Evolutionary conservation across 2,329 filamentous ascomycete species (phyloP), one percentile per base, ranked within the genome.

Genomic region (Clonostachys rhizophaga): DNA sequence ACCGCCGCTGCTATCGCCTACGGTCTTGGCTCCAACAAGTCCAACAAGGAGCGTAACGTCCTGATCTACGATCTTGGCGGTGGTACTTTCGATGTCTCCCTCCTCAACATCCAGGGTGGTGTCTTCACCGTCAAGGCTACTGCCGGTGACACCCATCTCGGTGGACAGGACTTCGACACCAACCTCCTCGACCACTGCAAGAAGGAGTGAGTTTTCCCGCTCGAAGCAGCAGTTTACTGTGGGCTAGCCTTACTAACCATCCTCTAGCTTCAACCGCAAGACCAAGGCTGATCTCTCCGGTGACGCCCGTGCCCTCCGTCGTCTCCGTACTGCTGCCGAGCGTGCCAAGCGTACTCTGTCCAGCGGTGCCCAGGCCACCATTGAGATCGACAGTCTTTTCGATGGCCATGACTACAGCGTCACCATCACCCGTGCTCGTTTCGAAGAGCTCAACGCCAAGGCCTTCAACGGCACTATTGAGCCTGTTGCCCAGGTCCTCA

Each of bases 71-170:
- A 99, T 86, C 86, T 99, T 55, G 94, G 94, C 83, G 94, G 94
- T 83, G 94, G 94, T 83, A 99, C 94, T 71, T 99, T 99, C 76
- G 94, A 99, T 96, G 94, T 99, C 30, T 97, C 94, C 55, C 89
- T 97, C 59, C 84, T 99, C 42, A 92, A 96, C 82, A 97, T 99
- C 70, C 91, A 97, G 78, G 91, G 92, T 68, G 94, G 94, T 81
- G 94, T 99, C 64, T 99, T 99, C 83, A 96, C 92, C 56, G 94
- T 97, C 71, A 95, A 95, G 84, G 91, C 92, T 53, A 97, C 94
- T 50, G 91, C 92, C 64, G 94, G 94, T 84, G 92, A 99, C 66
- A 96, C 91, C 64, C 91, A 96, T 70, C 78, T 96, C 70, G 92
- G 91, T 81, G 91, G 91, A 64, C 86, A 94, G 68, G 92, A 96